Base-by-base conservation (phyloP, 257 asterid species). In the Solanum bulbocastanum region DNA sequence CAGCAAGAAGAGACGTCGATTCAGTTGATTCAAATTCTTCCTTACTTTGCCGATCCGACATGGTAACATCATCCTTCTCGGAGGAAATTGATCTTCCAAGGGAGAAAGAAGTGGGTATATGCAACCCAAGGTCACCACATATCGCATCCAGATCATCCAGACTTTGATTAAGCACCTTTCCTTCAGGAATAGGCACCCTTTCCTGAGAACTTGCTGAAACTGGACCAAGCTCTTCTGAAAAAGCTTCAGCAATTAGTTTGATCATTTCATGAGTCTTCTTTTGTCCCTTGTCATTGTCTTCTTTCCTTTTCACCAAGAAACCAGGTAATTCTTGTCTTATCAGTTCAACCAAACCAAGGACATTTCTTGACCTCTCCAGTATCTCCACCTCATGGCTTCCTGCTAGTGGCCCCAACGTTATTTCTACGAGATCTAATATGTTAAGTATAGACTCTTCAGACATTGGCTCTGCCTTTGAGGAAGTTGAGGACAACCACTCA, bases 181-280 rank as follows among this genome's bases (percentile, higher is more conserved):
- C 98, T 88, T 90, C 95, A 6, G 99, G 99, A 73, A 95, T 30
- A 71, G 93, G 93, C 62, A 97, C 96, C 93, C 93, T 95, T 86
- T 91, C 96, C 87, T 97, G 99, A 83, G 99, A 93, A 92, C 88
- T 93, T 62, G 87, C 75, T 68, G 98, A 90, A 89, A 96, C 94
- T 36, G 99, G 99, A 91, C 98, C 99, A 35, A 97, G 96, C 88
- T 95, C 98, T 89, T 97, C 98, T 1, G 94, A 92, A 82, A 96
- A 95, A 37, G 95, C 93, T 86, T 89, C 93, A 56, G 88, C 90
- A 65, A 93, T 85, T 88, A 93, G 90, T 88, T 92, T 92, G 49
- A 93, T 86, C 35, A 89, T 74, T 88, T 92, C 94, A 83, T 90
- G 91, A 89, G 92, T 91, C 46, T 91, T 88, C 36, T 27, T 30